phyloP scores from a whole-genome alignment of 2,329 filamentous ascomycete genomes.

The Teratosphaeria gauchensis region DNA sequence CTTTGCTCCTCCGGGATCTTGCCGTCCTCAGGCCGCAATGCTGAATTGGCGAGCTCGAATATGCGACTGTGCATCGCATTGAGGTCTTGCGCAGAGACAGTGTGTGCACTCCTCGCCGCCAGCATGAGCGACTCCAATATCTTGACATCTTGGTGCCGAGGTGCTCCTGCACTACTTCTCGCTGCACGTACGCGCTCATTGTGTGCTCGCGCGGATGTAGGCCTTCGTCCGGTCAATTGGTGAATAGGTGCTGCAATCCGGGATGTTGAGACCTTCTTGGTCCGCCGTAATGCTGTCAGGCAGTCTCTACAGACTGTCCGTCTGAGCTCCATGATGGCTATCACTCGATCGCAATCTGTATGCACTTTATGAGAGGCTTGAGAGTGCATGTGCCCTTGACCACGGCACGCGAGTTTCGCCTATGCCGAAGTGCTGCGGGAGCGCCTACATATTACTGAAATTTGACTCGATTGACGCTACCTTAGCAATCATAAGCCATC shows the following conservation, averaged over 20 bases:
- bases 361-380: too few relatives aligned
- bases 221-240: background rate
- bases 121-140: conserved; percentile 7
- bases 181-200: conserved; percentile 3
- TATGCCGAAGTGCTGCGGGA: too few relatives aligned
- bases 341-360: background rate
- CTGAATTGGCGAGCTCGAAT: conserved; percentile 17
- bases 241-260: background rate
- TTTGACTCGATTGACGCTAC: too few relatives aligned
- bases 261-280: background rate
- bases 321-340: conserved; percentile 10
- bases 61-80: conserved; percentile 18
- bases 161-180: background rate
- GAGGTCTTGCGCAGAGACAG: conserved; percentile 10
- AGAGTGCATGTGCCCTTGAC: too few relatives aligned
- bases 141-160: conserved; percentile 3
- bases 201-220: conserved; percentile 5
- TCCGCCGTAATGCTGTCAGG: conserved; percentile 4
- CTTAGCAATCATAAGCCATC: too few relatives aligned
- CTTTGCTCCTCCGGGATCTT: conserved; percentile 20
- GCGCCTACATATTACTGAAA: too few relatives aligned
- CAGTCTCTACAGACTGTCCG: conserved; percentile 11
- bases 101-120: conserved; percentile 7
- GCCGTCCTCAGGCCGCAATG: conserved; percentile 14
- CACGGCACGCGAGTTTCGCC: too few relatives aligned